Base-by-base conservation (phyloP, 176 grass and related monocot species). In the Cymbopogon citratus region DNA sequence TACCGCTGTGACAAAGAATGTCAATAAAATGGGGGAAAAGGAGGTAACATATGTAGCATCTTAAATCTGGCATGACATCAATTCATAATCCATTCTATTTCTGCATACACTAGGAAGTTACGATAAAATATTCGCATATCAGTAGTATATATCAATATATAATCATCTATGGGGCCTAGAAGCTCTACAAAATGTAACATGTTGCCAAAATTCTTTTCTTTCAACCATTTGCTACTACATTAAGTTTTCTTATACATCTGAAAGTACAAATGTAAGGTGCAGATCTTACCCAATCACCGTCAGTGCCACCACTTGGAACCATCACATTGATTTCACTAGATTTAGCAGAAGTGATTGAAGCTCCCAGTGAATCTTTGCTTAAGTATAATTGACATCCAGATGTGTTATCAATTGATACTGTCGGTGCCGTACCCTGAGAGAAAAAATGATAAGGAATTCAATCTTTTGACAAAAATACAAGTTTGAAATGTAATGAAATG, bases 281-380 rank as follows among this genome's bases (percentile, higher is more conserved):
- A 79, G 14, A 63, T 66, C 90, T 87, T 94, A 98, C 95, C 95
- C 90, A 98, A 54, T 98, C 95, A 59, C 86, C 86, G 56, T 98
- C 83, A 64, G 88, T 75, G 21, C 43, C 70, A 46, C 77, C 85
- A 69, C 86, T 86, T 64, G 90, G 91, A 86, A 90, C 91, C 85
- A 99, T 75, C 46, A 99, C 82, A 78, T 99, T 99, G 78, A 95
- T 87, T 88, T 99, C 97, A 89, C 93, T 96, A 78, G 97, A 99
- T 88, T 99, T 99, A 80, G 97, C 93, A 26, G 93, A 93, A 81
- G 93, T 93, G 78, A 99, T 90, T 63, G 97, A 99, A 81, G 91
- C 87, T 59, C 35, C 85, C 3, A 99, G 69, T 12, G 97, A 91
- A 57, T 90, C 85, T 69, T 91, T 99, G 88, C 91, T 89, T 28